Conservation (phyloP, 2,329 filamentous ascomycete genomes). For the Talaromyces albobiverticillius region DNA sequence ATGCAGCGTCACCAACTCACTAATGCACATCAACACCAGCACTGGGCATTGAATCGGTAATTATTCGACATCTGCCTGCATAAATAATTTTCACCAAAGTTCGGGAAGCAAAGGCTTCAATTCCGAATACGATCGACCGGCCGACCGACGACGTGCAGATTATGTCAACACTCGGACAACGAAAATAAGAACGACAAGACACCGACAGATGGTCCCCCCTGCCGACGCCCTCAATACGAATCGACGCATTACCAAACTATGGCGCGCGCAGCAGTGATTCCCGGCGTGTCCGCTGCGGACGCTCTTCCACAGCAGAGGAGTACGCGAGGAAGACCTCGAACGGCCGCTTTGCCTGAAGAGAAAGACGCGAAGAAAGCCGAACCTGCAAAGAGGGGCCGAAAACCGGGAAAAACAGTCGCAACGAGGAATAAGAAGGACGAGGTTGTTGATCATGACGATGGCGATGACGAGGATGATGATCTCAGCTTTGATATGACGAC, state of each 20-base stretch:
- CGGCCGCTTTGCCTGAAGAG: not conserved
- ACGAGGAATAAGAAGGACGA: constrained; percentile 4
- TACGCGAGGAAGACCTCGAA: constrained; percentile 8
- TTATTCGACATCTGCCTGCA: not conserved
- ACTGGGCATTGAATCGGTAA: too few species aligned
- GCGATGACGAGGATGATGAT: constrained; percentile 9
- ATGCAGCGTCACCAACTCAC: not conserved
- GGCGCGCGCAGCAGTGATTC: constrained; percentile 15
- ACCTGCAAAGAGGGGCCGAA: constrained; percentile 9
- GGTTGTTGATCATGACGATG: not conserved
- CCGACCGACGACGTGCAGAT: too few species aligned
- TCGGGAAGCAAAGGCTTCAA: too few species aligned
- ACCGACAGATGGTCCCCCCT: not conserved
- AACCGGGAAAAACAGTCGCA: constrained; percentile 4
- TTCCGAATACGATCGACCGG: too few species aligned
- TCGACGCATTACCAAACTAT: too few species aligned
- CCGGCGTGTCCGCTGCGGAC: constrained; percentile 2
- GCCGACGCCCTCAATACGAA: too few species aligned
- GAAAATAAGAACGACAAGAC: too few species aligned
- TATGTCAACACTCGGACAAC: too few species aligned
- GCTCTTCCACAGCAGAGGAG: constrained; percentile 1
- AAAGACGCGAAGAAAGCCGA: constrained; percentile 1
- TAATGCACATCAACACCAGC: too few species aligned
- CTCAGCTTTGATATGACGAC: constrained; percentile 2
- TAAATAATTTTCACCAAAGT: too few species aligned